These are phyloP conservation scores for Suhomyces kilbournensis DNA, from an alignment of 805 yeast genomes.

Conservation along the genomic window DNA sequence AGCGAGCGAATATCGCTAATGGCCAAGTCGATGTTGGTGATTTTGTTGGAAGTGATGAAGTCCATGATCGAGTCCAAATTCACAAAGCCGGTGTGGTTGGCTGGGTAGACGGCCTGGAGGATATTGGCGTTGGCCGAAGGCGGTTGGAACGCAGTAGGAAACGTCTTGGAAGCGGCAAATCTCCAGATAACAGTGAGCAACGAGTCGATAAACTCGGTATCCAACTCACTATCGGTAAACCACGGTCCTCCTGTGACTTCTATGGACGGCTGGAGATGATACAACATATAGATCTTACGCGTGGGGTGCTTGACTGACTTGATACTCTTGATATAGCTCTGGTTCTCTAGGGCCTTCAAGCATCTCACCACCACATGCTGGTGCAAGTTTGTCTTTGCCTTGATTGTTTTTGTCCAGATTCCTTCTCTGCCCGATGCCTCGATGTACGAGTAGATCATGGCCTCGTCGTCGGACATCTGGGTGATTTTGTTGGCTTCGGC, in stretches of 20 bases:
- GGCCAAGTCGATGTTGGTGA: slow-evolving; percentile 78
- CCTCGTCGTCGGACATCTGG: slow-evolving; percentile 82
- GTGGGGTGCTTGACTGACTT: slow-evolving; percentile 92
- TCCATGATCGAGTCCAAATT: slow-evolving; percentile 70
- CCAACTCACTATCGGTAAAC: slow-evolving; percentile 95
- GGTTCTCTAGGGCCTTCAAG: slow-evolving; percentile 73
- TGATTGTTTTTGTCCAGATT: slow-evolving; percentile 90
- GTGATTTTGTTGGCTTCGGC: slow-evolving; percentile 75
- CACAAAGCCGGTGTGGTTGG: slow-evolving; percentile 62
- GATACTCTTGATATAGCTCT: slow-evolving; percentile 81
- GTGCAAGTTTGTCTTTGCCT: slow-evolving; percentile 83
- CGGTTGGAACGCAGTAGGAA: slow-evolving; percentile 65
- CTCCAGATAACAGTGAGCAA: slow-evolving; percentile 85
- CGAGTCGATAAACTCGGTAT: slow-evolving; percentile 87
- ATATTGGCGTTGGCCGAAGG: slow-evolving; percentile 32
- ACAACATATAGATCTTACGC: slow-evolving; percentile 92
- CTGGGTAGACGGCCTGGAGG: slow-evolving; percentile 50
- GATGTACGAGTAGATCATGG: slow-evolving; percentile 85
- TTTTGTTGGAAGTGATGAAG: slow-evolving; percentile 67
- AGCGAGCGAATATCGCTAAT: slow-evolving; percentile 71
- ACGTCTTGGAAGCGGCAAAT: slow-evolving; percentile 71
- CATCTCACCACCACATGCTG: slow-evolving; percentile 88
- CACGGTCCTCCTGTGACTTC: slow-evolving; percentile 99
- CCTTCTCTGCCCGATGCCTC: slow-evolving; percentile 95
- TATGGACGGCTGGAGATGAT: slow-evolving; percentile 86